Percentiles rank a stretch among this genome's conserved stretches.
Evolutionary conservation across 257 asterid species (phyloP).

Genomic region (Petrea volubilis): DNA sequence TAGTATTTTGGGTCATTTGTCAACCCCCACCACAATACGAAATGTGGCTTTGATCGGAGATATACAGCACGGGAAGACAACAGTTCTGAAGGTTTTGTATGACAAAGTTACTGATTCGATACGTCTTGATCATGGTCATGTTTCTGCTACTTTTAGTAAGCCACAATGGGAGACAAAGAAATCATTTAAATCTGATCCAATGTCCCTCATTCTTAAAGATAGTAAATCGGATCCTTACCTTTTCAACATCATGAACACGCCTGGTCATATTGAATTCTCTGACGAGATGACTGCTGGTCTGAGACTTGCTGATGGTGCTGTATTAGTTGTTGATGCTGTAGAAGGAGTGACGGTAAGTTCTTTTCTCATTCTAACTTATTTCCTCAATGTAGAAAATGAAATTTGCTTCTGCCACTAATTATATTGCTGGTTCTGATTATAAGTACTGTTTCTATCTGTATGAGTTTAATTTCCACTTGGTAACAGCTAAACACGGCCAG

Average conservation of each 20-base stretch:
- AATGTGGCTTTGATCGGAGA: constrained; percentile 94
- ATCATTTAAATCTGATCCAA: constrained; percentile 86
- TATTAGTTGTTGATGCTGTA: constrained; percentile 92
- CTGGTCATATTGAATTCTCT: constrained; percentile 94
- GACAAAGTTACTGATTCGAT: constrained; percentile 99
- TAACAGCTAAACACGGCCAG: constrained; percentile 87
- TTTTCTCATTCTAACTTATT: background rate
- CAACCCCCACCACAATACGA: constrained; percentile 74
- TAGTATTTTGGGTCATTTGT: constrained; percentile 92
- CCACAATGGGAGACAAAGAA: constrained; percentile 92
- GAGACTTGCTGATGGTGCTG: constrained; percentile 99
- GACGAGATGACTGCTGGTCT: constrained; percentile 99
- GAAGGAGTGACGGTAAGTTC: constrained; percentile 90
- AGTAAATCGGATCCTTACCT: constrained; percentile 86
- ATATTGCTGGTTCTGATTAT: background rate
- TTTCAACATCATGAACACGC: constrained; percentile 90
- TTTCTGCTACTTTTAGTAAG: too few relatives aligned
- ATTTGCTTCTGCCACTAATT: too few relatives aligned
- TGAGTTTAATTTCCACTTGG: constrained; percentile 11
- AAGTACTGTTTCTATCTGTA: background rate
- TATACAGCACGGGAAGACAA: constrained; percentile 81
- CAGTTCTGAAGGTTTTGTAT: constrained; percentile 90
- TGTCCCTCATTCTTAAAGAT: constrained; percentile 91
- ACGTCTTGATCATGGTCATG: constrained; percentile 88
- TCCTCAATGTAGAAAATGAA: background rate